Percentiles rank a stretch among this genome's conserved stretches.
phyloP scores from a whole-genome alignment of 1,284 basidiomycete genomes.

The Porphyrellus sp. region DNA sequence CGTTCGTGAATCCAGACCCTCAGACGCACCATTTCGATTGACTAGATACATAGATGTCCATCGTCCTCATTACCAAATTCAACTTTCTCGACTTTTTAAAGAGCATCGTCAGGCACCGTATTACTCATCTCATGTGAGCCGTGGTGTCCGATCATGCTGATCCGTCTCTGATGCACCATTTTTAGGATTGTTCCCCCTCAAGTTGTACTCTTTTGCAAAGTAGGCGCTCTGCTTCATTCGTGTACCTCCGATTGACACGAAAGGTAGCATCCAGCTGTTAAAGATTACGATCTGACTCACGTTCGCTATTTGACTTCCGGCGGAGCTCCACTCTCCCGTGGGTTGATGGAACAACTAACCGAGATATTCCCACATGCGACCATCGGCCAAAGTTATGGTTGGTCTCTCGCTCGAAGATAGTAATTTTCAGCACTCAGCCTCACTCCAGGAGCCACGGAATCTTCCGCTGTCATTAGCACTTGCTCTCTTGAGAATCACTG shows the following conservation, averaged over 20 bases:
- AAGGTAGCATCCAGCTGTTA: slow-evolving; percentile 49
- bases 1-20: slow-evolving; percentile 27
- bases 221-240: slow-evolving; percentile 28
- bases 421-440: background rate
- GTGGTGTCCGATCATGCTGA: slow-evolving; percentile 9
- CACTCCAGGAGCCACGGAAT: slow-evolving; percentile 42
- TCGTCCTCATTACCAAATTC: slow-evolving; percentile 54
- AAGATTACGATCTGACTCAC: slow-evolving; percentile 52
- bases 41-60: slow-evolving; percentile 34
- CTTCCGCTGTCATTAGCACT: slow-evolving; percentile 38
- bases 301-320: slow-evolving; percentile 51
- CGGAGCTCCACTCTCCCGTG: slow-evolving; percentile 59
- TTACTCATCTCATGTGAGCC: slow-evolving; percentile 51
- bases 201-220: slow-evolving; percentile 59
- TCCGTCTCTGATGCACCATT: slow-evolving; percentile 25
- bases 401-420: slow-evolving; percentile 7
- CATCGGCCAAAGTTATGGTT: slow-evolving; percentile 54
- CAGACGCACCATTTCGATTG: background rate
- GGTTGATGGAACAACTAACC: slow-evolving; percentile 47
- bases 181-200: slow-evolving; percentile 53
- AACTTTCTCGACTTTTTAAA: slow-evolving; percentile 51
- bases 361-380: slow-evolving; percentile 43
- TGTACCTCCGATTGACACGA: slow-evolving; percentile 9
- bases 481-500: slow-evolving; percentile 39
- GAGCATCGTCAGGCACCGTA: slow-evolving; percentile 50